phyloP scores from a whole-genome alignment of 768 basidiomycete species.

The Floccularia luteovirens region DNA sequence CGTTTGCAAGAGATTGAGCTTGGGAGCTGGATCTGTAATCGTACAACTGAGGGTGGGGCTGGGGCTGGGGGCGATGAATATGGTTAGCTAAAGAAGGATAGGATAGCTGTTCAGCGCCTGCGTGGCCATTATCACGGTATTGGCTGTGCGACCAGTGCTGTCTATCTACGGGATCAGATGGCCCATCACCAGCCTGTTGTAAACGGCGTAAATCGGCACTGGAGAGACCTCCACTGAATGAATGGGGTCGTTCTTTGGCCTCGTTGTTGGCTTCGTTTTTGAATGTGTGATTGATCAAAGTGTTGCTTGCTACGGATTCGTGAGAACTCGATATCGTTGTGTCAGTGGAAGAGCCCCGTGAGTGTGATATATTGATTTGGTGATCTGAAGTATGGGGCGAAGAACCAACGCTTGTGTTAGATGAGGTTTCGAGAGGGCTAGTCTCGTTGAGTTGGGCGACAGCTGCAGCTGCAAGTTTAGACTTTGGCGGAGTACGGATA shows the following conservation, averaged over 20 bases:
- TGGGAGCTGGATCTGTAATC: slow-evolving; percentile 37
- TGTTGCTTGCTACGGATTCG: slow-evolving; percentile 49
- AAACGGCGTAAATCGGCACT: slow-evolving; percentile 68
- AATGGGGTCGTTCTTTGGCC: slow-evolving; percentile 72
- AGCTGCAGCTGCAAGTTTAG: slow-evolving; percentile 42
- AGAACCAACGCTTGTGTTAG: slow-evolving; percentile 64
- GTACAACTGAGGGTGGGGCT: slow-evolving; percentile 28
- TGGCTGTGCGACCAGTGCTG: slow-evolving; percentile 42
- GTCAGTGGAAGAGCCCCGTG: slow-evolving; percentile 79
- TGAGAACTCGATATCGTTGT: slow-evolving; percentile 56
- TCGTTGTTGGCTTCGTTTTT: slow-evolving; percentile 47
- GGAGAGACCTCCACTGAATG: slow-evolving; percentile 74
- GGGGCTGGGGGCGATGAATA: slow-evolving; percentile 45
- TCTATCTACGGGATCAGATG: slow-evolving; percentile 26
- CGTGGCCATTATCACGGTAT: slow-evolving; percentile 33
- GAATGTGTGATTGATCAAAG: slow-evolving; percentile 45
- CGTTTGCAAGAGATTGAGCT: slow-evolving; percentile 18
- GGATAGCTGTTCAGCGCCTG: slow-evolving; percentile 35
- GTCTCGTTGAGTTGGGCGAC: slow-evolving; percentile 54
- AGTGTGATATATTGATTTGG: slow-evolving; percentile 61
- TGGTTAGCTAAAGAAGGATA: slow-evolving; percentile 66
- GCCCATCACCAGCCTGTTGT: slow-evolving; percentile 54
- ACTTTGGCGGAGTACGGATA: slow-evolving; percentile 63
- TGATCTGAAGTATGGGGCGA: slow-evolving; percentile 67
- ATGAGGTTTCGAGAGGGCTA: slow-evolving; percentile 69